phyloP scores from a whole-genome alignment of 129 eudicot species.

The Sambucus nigra region DNA sequence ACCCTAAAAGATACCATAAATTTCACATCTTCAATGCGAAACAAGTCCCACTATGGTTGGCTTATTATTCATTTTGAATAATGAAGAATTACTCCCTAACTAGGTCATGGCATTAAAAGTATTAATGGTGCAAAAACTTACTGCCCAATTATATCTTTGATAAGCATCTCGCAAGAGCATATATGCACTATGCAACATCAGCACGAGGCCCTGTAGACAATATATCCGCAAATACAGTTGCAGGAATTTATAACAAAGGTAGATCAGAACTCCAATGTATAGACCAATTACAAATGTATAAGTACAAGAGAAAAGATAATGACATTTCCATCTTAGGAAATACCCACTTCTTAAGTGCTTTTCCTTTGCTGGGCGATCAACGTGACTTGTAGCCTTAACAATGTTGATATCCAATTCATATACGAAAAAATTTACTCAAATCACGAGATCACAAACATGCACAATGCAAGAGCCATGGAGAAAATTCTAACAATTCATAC shows the following conservation, averaged over 20 bases:
- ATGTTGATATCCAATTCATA: conserved; percentile 90
- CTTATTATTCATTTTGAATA: background rate
- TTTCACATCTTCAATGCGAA: background rate
- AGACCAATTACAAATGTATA: no score
- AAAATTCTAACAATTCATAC: conserved; percentile 21
- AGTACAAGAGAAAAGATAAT: no score
- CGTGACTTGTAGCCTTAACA: conserved; percentile 96
- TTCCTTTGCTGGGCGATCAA: conserved; percentile 93
- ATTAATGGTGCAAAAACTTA: conserved; percentile 25
- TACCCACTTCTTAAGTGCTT: conserved; percentile 74
- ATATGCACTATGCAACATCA: conserved; percentile 97
- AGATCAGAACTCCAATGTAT: background rate
- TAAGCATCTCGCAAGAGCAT: conserved; percentile 92
- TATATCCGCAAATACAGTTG: conserved; percentile 84
- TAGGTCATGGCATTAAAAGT: conserved; percentile 7
- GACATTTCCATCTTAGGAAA: conserved; percentile 2
- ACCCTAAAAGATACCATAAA: background rate
- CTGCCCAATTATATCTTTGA: conserved; percentile 97
- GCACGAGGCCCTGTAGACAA: conserved; percentile 95
- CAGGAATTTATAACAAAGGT: conserved; percentile 9
- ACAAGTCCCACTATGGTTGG: no score
- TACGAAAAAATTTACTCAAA: conserved; percentile 2
- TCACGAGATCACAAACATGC: conserved; percentile 1
- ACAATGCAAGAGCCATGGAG: background rate
- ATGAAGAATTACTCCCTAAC: background rate